Percentiles rank a stretch among this genome's conserved stretches.
These are phyloP conservation scores for Xylariaceae sp. DNA, from an alignment of 2,329 filamentous ascomycete genomes.

Conservation along the genomic window DNA sequence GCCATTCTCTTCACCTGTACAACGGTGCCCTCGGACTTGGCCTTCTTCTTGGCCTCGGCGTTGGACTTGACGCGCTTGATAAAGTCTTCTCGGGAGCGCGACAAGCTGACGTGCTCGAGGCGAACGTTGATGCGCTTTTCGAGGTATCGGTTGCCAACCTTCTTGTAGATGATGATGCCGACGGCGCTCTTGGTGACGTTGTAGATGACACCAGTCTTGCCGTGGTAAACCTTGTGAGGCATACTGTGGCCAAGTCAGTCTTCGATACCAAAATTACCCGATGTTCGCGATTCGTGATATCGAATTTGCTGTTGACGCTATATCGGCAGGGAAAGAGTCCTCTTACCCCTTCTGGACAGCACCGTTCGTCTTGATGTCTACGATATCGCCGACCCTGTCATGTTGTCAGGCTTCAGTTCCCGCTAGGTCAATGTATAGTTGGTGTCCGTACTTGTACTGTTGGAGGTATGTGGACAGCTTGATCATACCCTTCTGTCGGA, in stretches of 20 bases:
- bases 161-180: slow-evolving; percentile 99
- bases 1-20: slow-evolving; percentile 93
- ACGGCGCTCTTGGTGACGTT: slow-evolving; percentile 98
- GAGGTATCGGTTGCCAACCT: slow-evolving; percentile 98
- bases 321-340: slow-evolving; percentile 25
- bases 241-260: slow-evolving; percentile 59
- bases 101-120: slow-evolving; percentile 93
- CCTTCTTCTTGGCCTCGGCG: slow-evolving; percentile 86
- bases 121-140: slow-evolving; percentile 99
- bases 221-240: slow-evolving; percentile 99
- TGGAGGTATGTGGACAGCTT: slow-evolving; percentile 89
- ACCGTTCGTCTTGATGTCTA: slow-evolving; percentile 98
- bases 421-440: neutral
- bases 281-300: no score
- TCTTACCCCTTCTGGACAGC: slow-evolving; percentile 94
- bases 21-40: slow-evolving; percentile 82
- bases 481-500: slow-evolving; percentile 95
- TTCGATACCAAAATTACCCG: no score
- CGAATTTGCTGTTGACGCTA: no score
- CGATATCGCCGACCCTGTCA: slow-evolving; percentile 88
- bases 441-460: slow-evolving; percentile 70
- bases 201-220: slow-evolving; percentile 97
- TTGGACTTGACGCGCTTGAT: slow-evolving; percentile 34
- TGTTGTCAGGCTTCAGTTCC: slow-evolving; percentile 36
- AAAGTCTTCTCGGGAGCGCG: slow-evolving; percentile 65